These are phyloP conservation scores for Pogostemon cablin DNA, from an alignment of 257 asterid genomes.

Conservation along the genomic window DNA sequence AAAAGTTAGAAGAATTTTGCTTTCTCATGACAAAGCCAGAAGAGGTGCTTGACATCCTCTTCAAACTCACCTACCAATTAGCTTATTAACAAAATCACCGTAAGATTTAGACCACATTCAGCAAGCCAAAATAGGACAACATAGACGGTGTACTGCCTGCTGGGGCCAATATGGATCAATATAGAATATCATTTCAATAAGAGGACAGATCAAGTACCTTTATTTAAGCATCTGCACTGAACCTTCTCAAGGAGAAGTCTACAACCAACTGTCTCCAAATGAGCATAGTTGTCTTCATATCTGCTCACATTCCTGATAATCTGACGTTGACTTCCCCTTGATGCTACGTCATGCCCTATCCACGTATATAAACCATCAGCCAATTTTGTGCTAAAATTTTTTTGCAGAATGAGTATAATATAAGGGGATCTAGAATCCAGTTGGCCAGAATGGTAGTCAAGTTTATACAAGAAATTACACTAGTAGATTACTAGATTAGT, in stretches of 20 bases:
- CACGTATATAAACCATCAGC: slow-evolving; percentile 45
- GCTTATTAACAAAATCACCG: background rate
- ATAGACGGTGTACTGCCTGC: background rate
- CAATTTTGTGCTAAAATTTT: slow-evolving; percentile 26
- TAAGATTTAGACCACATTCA: background rate
- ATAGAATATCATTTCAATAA: slow-evolving; percentile 3
- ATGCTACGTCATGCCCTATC: slow-evolving; percentile 48
- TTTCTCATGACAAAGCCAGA: background rate
- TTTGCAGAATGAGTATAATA: slow-evolving; percentile 40
- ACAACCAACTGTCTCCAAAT: slow-evolving; percentile 42
- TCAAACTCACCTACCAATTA: background rate
- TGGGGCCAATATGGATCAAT: slow-evolving; percentile 9
- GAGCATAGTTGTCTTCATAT: slow-evolving; percentile 33
- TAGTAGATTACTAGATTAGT: slow-evolving; percentile 40
- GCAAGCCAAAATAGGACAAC: slow-evolving; percentile 5
- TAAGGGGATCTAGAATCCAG: slow-evolving; percentile 47
- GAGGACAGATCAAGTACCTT: slow-evolving; percentile 38
- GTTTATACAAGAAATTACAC: slow-evolving; percentile 48
- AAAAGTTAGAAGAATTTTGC: background rate
- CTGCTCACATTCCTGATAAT: slow-evolving; percentile 39
- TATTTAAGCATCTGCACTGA: slow-evolving; percentile 42
- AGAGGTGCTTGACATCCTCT: background rate
- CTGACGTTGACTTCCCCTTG: slow-evolving; percentile 33
- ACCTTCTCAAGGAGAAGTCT: slow-evolving; percentile 51
- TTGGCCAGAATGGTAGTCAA: slow-evolving; percentile 36